Evolutionary conservation across 169 alveolate genomes (phyloP), one percentile per base, ranked within the genome.

Genomic region (Plasmodium ovale): DNA sequence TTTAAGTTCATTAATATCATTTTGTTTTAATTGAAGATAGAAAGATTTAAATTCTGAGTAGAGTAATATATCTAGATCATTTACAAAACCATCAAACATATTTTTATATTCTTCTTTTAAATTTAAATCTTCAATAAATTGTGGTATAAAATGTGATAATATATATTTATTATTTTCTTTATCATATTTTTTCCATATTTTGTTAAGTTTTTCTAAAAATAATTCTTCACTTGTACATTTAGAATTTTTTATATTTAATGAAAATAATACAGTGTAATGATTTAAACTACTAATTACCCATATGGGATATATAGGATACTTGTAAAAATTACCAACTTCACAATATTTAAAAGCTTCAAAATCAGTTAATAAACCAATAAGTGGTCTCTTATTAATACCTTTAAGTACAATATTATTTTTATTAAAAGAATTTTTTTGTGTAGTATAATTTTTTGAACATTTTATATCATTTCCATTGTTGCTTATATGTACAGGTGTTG

Each of bases 261-360:
- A 82, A 65, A 92, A 92, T n/a, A 92, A 85, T 23, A 89, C 95
- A 31, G 94, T 89, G 54, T 94, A 94, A 87, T 94, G 97, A 88
- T 91, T 94, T 27, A 87, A 87, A 47, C 95, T 94, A 21, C 94
- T 87, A 31, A 92, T 70, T 33, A 94, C 95, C 97, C 97, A 94
- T 33, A 94, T 92, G 3, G 97, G 97, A 31, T 88, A 84, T 47
- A 82, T 60, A 21, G 97, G 97, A 91, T 92, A 82, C 54, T 94
- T 94, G 69, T 93, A 94, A 67, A 72, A 92, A n/a, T 92, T 92
- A n/a, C 97, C 97, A 39, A 93, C 97, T 33, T 90, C 90, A 82
- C 96, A 94, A 71, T 93, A 92, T 53, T 93, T 87, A 68, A 89
- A 85, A 23, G 97, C 97, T 89, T 94, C 97, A 37, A 88, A 92